Base-by-base conservation (phyloP, 371 early-diverging fungal genomes). In the Mucor racemosus region DNA sequence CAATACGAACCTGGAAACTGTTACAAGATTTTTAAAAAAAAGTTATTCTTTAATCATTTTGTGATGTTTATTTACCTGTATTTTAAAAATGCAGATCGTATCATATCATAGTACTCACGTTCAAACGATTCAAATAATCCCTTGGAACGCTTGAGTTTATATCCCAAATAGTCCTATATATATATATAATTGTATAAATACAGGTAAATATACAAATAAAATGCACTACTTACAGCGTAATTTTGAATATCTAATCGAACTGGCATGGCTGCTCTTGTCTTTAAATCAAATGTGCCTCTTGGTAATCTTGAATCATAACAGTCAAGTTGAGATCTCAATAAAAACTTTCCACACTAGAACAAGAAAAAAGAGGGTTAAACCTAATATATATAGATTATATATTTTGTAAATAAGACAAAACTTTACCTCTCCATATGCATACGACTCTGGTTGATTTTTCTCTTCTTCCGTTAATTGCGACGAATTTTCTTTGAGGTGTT, bases 81-180 rank as follows among this genome's bases (percentile, higher is more conserved):
- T 66, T 73, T 73, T 17, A 73, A 57, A 42, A 73, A 73, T 1
- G 74, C 74, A 19, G 76, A 72, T 64, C 76, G 61, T 42, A 93
- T 83, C 95, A 97, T 94, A 75, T 97, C 98, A 73, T 92, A 95
- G 76, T 95, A 94, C 77, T 98, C 98, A 46, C 96, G 85, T 74
- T 97, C 97, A 75, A 91, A 98, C 0, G 94, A 94, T 63, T 90
- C 86, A 48, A 85, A 74, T 14, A 90, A 76, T 1, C 97, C 97
- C 39, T 82, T 77, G 1, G 74, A 41, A 36, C 76, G 77, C 46
- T 77, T 80, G 17, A 93, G 74, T 15, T 75, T 82, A 71, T 92
- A 93, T 13, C 87, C 86, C 9, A 72, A 31, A 68, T 90, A 80
- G 21, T 84, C 76, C 86, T 84, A 44, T 36, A 56, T 21, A 44